Evolutionary conservation across 768 basidiomycete genomes (phyloP), one percentile per base, ranked within the genome.

Genomic region (Mycena filopes): DNA sequence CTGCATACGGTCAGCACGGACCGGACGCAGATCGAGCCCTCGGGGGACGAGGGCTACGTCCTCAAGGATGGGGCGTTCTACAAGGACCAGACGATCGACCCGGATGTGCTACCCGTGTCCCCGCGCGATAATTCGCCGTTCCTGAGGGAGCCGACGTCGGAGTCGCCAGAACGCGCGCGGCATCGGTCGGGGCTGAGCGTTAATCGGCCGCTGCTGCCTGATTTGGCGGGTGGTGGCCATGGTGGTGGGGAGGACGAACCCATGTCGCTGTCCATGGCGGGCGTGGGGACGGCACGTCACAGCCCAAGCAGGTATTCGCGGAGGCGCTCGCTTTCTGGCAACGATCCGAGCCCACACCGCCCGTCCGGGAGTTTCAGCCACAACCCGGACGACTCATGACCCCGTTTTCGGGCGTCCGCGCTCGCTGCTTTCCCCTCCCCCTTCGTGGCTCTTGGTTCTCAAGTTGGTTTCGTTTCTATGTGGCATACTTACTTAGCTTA

Each of bases 1-100:
- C 73, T 78, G 46, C 72, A 65, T 73, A n/a, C 61, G 69, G 43
- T 74, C 73, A 42, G 73, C 77, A 43, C 78, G 79, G 62, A 77
- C 77, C 21, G 74, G 73, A 55, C 76, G 75, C 71, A 80, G 54
- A 8, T 66, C 46, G 59, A 66, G 31, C 53, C 64, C 28, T 13
- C 23, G 1, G 3, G 15, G 36, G 64, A 60, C 15, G 64, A 57
- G 21, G 45, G 29, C 45, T 41, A 11, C 10, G 18, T 26, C 43
- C 11, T 25, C 25, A 63, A 55, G 28, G 53, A 47, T 4, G 46
- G 36, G 9, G 3, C 8, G 20, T 31, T 21, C 6, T 28, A 62
- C 31, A 10, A 21, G 11, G 20, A 11, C 4, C 20, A 50, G 5
- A 12, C 49, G 28, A n/a, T 21, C n/a, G 26, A 49, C 36, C 36